Base-by-base conservation (phyloP, 768 basidiomycete species). In the Tricholoma saponaceum region DNA sequence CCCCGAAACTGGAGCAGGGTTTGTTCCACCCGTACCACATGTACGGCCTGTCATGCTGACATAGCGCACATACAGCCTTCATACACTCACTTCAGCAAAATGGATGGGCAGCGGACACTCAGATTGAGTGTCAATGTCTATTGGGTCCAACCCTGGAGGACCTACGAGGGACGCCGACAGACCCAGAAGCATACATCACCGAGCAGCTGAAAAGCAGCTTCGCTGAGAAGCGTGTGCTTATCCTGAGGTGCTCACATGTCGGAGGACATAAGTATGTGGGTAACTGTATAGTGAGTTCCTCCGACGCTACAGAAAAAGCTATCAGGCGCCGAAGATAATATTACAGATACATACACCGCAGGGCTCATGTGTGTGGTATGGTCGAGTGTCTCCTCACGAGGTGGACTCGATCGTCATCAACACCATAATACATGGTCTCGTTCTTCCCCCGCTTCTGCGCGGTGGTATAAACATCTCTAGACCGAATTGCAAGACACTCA, bases 211-310 rank as follows among this genome's bases (percentile, higher is more conserved):
- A 80, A 63, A 79, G 80, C 35, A 81, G 83, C n/a, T 73, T 75
- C 16, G 70, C 72, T 32, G 76, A 81, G 22, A 86, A 85, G 57
- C 83, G 84, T 50, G 94, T 86, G 4, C 87, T 97, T 47, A 87
- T 99, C 58, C 74, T 98, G 66, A 85, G 82, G 66, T 89, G 86
- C 55, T 95, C 92, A 25, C 96, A 99, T 75, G 79, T 95, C 43
- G 95, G 96, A 20, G 95, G 95, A 2, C 96, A 98, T 76, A 88
- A 88, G 64, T 98, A 88, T 68, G 89, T 92, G 35, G 95, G 95
- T 39, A 95, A 95, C 65, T 87, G 90, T 63, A 86, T 93, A 58
- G 94, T 94, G 69, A 64, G 92, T 52, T 41, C n/a, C 53, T 53
- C 25, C 41, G 41, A 55, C 44, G 18, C 46, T 30, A 37, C 32